Evolutionary conservation across 768 basidiomycete species (phyloP).

Genomic region (Pulveroboletus sp.): DNA sequence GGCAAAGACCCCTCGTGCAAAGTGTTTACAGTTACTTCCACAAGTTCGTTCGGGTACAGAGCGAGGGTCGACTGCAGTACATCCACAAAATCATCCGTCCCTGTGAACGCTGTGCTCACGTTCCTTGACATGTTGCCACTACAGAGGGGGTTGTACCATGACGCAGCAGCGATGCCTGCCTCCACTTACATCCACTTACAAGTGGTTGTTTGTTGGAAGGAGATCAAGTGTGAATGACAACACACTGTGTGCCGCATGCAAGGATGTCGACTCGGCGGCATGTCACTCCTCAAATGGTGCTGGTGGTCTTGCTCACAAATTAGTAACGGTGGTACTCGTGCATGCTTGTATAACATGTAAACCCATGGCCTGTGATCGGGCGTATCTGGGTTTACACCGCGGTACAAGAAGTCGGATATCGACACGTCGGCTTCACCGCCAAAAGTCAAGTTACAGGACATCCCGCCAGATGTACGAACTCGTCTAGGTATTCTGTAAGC

Average conservation of each 20-base stretch:
- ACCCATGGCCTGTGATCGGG: too few species aligned
- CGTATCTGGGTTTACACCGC: too few species aligned
- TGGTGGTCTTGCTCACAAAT: neutral
- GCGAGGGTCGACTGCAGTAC: slow-evolving; percentile 70
- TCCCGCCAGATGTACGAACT: too few species aligned
- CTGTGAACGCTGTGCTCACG: neutral
- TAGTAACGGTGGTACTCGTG: slow-evolving; percentile 24
- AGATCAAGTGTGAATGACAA: slow-evolving; percentile 50
- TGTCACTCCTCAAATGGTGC: slow-evolving; percentile 17
- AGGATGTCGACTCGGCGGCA: slow-evolving; percentile 49
- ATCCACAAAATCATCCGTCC: neutral
- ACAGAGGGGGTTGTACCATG: slow-evolving; percentile 53
- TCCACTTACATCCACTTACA: slow-evolving; percentile 69
- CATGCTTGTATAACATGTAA: too few species aligned
- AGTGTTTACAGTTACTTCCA: slow-evolving; percentile 66
- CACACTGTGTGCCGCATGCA: slow-evolving; percentile 56
- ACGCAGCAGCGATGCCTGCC: slow-evolving; percentile 50
- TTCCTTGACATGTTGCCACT: neutral
- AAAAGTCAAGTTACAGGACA: too few species aligned
- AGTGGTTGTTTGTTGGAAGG: slow-evolving; percentile 82
- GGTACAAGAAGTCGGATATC: too few species aligned
- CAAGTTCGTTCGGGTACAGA: slow-evolving; percentile 92
- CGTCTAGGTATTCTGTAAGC: too few species aligned
- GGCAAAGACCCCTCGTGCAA: slow-evolving; percentile 9
- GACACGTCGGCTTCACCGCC: too few species aligned